phyloP scores from a whole-genome alignment of 495 filamentous ascomycete genomes.

The Podospora tetraspora region DNA sequence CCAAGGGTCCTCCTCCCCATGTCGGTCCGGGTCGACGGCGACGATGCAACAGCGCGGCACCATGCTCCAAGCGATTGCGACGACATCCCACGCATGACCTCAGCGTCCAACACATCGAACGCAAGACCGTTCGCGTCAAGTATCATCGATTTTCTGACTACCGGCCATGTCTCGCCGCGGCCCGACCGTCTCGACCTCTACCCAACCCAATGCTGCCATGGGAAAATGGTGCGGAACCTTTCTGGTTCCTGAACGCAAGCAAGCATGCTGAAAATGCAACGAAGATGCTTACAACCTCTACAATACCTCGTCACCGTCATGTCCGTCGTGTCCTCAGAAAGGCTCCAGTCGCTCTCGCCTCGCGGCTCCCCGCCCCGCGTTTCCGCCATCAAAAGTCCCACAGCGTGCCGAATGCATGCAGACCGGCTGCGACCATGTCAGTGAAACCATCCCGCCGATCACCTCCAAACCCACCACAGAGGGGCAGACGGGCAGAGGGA shows the following conservation, averaged over 20 bases:
- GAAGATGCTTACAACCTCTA: not conserved
- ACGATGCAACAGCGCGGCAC: not conserved
- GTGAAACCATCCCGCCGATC: slow-evolving; percentile 5
- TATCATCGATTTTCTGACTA: not conserved
- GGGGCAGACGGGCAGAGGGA: not conserved
- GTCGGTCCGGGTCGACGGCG: not conserved
- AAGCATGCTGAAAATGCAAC: not conserved
- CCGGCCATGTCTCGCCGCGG: no score
- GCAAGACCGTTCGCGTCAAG: not conserved
- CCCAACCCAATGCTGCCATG: not conserved
- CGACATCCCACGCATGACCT: not conserved
- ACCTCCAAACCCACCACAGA: not conserved
- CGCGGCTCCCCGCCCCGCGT: not conserved
- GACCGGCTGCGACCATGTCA: slow-evolving; percentile 27
- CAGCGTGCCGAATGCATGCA: slow-evolving; percentile 42
- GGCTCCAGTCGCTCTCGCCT: not conserved
- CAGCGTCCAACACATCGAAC: not conserved
- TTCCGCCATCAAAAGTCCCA: slow-evolving; percentile 39
- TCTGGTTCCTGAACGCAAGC: not conserved
- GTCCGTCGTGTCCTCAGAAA: not conserved
- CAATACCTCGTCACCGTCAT: not conserved
- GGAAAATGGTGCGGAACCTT: not conserved
- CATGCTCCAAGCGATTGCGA: not conserved
- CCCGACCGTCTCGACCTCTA: not conserved
- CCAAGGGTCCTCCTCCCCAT: not conserved